phyloP scores from a whole-genome alignment of 257 asterid genomes.

The Eucommia ulmoides region DNA sequence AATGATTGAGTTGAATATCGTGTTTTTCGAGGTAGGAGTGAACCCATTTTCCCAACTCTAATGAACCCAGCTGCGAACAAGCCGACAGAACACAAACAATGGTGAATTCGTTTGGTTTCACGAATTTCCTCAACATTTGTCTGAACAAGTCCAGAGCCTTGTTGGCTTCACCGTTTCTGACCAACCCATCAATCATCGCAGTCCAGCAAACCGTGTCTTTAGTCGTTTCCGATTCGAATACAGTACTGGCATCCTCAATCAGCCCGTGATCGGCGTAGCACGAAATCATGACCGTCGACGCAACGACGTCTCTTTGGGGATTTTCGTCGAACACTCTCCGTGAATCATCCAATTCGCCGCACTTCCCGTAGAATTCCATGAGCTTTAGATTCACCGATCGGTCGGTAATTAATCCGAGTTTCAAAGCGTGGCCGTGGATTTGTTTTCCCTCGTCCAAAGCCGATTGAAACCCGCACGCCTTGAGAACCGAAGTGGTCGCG shows the following conservation, averaged over 20 bases:
- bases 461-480: too few relatives aligned
- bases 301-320: constrained; percentile 14
- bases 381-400: constrained; percentile 9
- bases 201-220: neutral
- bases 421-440: constrained; percentile 10
- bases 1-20: constrained; percentile 6
- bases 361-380: constrained; percentile 7
- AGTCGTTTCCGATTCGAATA: neutral
- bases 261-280: constrained; percentile 13
- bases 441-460: too few relatives aligned
- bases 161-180: neutral
- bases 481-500: too few relatives aligned
- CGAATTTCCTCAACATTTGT: constrained; percentile 9
- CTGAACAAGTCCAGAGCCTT: constrained; percentile 14
- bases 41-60: constrained; percentile 16
- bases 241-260: neutral
- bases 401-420: constrained; percentile 13
- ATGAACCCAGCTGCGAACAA: constrained; percentile 18
- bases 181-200: neutral
- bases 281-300: constrained; percentile 19
- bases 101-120: constrained; percentile 21
- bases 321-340: constrained; percentile 19
- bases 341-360: constrained; percentile 10
- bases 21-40: constrained; percentile 6
- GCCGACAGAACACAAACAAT: constrained; percentile 14